A percentile compares a stretch with the other conserved stretches of the same genome.
Evolutionary conservation across 306 rosid species (phyloP).

Genomic region (Lathyrus oleraceus): DNA sequence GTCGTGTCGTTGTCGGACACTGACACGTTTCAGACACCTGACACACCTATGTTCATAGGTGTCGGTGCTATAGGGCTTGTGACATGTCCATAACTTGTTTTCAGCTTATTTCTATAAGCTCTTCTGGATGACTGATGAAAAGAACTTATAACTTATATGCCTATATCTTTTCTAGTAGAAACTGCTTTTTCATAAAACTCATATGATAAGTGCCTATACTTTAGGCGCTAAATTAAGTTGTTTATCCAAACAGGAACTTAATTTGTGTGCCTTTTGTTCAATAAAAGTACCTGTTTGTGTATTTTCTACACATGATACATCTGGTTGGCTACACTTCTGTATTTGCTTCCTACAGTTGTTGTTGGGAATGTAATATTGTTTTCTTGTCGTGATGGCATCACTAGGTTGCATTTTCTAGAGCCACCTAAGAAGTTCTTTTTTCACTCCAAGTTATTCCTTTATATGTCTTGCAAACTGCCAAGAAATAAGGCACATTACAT

Average conservation of each 20-base stretch:
- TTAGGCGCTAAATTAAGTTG: neutral
- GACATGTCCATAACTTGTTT: neutral
- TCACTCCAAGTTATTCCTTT: neutral
- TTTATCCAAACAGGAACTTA: neutral
- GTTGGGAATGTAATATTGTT: neutral
- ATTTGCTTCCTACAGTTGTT: constrained; percentile 20
- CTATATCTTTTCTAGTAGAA: neutral
- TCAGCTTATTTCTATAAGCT: neutral
- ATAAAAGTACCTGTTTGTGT: neutral
- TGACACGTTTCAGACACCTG: too few relatives aligned
- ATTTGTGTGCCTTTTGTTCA: neutral
- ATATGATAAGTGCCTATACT: neutral
- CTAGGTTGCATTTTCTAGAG: constrained; percentile 1
- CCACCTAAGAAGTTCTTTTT: neutral
- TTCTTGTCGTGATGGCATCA: neutral
- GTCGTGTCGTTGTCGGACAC: too few relatives aligned
- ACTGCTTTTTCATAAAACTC: neutral
- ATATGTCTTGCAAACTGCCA: neutral
- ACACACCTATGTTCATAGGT: too few relatives aligned
- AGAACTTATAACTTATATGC: neutral
- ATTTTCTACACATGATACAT: constrained; percentile 9
- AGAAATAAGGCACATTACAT: neutral
- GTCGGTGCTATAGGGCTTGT: neutral
- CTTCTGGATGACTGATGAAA: neutral
- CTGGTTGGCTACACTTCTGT: neutral